Percentiles rank a stretch among this genome's conserved stretches.
Conservation (phyloP, 306 rosid species). For the Clitoria ternatea region DNA sequence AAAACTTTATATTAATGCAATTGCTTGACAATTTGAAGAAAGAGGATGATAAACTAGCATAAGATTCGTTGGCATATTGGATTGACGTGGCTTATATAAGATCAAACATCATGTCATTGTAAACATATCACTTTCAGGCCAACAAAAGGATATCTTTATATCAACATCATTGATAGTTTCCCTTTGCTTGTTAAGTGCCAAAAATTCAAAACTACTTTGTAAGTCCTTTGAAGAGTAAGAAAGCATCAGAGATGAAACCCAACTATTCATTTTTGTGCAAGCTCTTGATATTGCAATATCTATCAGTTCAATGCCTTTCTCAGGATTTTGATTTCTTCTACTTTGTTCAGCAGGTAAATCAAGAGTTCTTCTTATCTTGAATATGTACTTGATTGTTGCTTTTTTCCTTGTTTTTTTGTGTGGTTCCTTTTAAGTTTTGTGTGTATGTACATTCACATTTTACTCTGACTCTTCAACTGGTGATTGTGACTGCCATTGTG, state of each 20-base stretch:
- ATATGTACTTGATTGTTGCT: not conserved
- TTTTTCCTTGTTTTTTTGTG: not conserved
- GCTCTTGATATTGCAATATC: constrained; percentile 46
- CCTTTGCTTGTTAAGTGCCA: not conserved
- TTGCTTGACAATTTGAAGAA: not conserved
- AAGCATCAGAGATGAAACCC: constrained; percentile 32
- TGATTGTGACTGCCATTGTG: too few relatives aligned
- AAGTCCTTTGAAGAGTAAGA: too few relatives aligned
- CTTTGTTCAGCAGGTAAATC: constrained; percentile 71
- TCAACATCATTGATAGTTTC: constrained; percentile 2
- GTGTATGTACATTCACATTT: not conserved
- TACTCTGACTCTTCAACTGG: not conserved
- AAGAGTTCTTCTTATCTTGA: not conserved
- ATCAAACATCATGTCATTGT: constrained; percentile 9
- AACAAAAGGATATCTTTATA: constrained; percentile 24
- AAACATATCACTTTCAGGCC: not conserved
- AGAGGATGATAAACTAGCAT: not conserved
- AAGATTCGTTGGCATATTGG: constrained; percentile 36
- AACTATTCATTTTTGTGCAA: constrained; percentile 24
- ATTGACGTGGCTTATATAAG: constrained; percentile 22
- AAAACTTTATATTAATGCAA: not conserved
- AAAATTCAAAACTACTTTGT: not conserved
- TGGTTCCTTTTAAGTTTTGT: not conserved
- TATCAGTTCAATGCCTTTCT: constrained; percentile 43
- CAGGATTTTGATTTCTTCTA: constrained; percentile 76